These are phyloP conservation scores for Stachybotrys chlorohalonatus DNA, from an alignment of 2,329 filamentous ascomycete species.

Conservation along the genomic window DNA sequence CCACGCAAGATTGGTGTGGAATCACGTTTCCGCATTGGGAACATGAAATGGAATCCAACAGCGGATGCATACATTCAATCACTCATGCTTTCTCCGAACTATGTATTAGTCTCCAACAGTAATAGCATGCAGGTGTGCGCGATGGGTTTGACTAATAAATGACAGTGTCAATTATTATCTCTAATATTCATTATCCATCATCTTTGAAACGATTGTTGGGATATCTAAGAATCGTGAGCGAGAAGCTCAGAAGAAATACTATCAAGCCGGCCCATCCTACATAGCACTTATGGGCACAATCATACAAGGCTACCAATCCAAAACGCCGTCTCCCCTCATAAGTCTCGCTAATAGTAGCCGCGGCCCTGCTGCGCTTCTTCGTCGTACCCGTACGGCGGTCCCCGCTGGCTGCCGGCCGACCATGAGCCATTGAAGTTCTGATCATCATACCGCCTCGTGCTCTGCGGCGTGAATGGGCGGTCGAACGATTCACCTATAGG, in stretches of 20 bases:
- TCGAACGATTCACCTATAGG: slow-evolving; percentile 17
- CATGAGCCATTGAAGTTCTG: not conserved
- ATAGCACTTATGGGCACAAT: not conserved
- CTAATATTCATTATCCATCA: not conserved
- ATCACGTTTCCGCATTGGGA: not conserved
- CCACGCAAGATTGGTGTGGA: not conserved
- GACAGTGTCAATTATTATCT: too few species aligned
- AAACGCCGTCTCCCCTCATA: not conserved
- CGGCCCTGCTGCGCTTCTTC: slow-evolving; percentile 22
- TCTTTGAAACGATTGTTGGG: not conserved
- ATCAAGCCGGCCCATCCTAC: not conserved
- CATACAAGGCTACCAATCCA: not conserved
- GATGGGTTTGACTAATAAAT: too few species aligned
- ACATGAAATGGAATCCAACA: not conserved
- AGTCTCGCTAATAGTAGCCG: slow-evolving; percentile 13
- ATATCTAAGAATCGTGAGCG: not conserved
- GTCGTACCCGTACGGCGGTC: slow-evolving; percentile 25
- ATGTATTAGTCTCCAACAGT: too few species aligned
- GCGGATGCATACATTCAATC: too few species aligned
- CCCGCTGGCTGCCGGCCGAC: slow-evolving; percentile 11
- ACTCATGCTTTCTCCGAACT: too few species aligned
- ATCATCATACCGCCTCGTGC: slow-evolving; percentile 6
- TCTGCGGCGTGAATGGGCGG: slow-evolving; percentile 16
- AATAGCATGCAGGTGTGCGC: too few species aligned
- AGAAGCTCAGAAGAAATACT: not conserved